Conservation (phyloP, 495 filamentous ascomycete genomes). For the Sporormia fimetaria region DNA sequence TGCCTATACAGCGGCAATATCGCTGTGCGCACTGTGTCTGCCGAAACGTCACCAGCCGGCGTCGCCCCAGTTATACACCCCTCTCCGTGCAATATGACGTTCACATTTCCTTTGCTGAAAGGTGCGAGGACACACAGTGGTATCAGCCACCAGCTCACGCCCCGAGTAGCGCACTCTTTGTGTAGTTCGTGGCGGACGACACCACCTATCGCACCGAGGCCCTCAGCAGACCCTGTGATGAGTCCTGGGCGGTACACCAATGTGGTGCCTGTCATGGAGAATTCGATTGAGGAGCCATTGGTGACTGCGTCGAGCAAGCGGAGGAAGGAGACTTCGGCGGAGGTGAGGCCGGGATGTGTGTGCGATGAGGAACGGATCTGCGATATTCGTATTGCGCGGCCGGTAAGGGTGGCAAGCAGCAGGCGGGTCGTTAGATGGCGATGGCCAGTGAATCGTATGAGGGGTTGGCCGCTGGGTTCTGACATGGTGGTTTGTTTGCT, state of each 20-base stretch:
- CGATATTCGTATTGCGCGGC: constrained; percentile 78
- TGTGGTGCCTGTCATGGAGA: constrained; percentile 88
- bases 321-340: constrained; percentile 89
- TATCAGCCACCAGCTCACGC: constrained; percentile 85
- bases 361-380: constrained; percentile 80
- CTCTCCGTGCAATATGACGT: constrained; percentile 75
- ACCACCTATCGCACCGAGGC: constrained; percentile 55
- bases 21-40: constrained; percentile 87
- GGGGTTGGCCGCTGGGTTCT: constrained; percentile 28
- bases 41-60: constrained; percentile 66
- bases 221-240: constrained; percentile 66
- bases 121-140: constrained; percentile 84
- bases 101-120: constrained; percentile 80
- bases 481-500: constrained; percentile 12
- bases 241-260: constrained; percentile 84
- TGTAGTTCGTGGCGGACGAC: constrained; percentile 69
- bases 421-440: constrained; percentile 72
- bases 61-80: constrained; percentile 91
- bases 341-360: constrained; percentile 73
- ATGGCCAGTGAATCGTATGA: constrained; percentile 66
- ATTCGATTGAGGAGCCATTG: constrained; percentile 88
- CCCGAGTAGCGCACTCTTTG: constrained; percentile 53
- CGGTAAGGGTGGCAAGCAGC: constrained; percentile 82
- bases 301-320: constrained; percentile 89
- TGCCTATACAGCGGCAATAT: constrained; percentile 79